Base-by-base conservation (phyloP, 345 rosid species). In the Hirschfeldia incana region DNA sequence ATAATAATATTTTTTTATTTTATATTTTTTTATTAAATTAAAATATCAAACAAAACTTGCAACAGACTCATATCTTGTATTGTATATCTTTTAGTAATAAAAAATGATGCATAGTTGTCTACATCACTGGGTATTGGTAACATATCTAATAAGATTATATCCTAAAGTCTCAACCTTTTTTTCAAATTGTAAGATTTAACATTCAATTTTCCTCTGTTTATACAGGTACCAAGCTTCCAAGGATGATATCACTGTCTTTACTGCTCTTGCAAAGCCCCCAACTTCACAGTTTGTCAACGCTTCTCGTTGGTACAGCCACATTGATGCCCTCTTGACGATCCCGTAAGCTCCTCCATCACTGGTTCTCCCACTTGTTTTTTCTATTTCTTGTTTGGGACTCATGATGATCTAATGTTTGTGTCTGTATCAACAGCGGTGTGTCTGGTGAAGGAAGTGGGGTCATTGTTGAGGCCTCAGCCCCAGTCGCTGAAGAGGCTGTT, bases 151-250 rank as follows among this genome's bases (percentile, higher is more conserved):
- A 21, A 21, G 21, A 21, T 21, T 21, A 21, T 21, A 21, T 21
- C 21, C 21, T 21, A 21, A 21, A 21, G 21, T 21, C 21, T 21
- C 21, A 21, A 21, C 21, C 21, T 21, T 21, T 21, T 21, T 21
- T 21, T 21, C 21, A 21, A 21, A 21, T 21, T 21, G 21, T 21
- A 21, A 21, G 21, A 21, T 21, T 21, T 21, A 21, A 21, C 21
- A 21, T 21, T 21, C 21, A 21, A 21, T 21, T 21, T 21, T 21
- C 21, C 21, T 29, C 30, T 29, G 30, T 29, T 29, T 29, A 3
- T 59, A 10, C 57, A 93, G 99, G 17, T 92, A 93, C 86, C 92
- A 90, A 65, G 98, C 99, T 77, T 95, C 98, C 0, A 95, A 93
- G 76, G 99, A 95, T 80, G 99, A 95, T 69, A 55, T 91, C 17